Evolutionary conservation across 345 rosid genomes (phyloP).

Genomic region (Lagerstroemia speciosa): DNA sequence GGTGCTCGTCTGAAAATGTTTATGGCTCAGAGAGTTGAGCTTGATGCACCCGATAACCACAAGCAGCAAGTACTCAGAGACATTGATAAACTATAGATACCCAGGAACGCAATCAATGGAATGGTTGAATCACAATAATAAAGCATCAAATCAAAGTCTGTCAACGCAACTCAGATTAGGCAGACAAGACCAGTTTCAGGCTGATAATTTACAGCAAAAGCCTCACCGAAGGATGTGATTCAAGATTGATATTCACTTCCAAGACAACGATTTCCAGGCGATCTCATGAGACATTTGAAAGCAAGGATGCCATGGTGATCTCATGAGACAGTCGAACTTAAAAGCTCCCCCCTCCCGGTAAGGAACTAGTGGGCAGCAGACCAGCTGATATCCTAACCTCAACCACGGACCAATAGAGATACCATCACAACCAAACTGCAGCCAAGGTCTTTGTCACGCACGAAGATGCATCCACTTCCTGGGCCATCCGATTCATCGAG

Average conservation of each 20-base stretch:
- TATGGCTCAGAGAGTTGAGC: too few relatives aligned
- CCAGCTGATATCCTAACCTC: not conserved
- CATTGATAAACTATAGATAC: not conserved
- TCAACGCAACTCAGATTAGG: not conserved
- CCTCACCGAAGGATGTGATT: not conserved
- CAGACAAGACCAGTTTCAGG: not conserved
- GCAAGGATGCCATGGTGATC: not conserved
- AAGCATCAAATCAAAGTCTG: not conserved
- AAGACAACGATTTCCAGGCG: not conserved
- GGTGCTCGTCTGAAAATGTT: too few relatives aligned
- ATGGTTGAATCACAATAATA: not conserved
- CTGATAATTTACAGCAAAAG: slow-evolving; percentile 3
- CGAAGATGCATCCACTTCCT: slow-evolving; percentile 69
- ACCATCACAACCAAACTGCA: slow-evolving; percentile 50
- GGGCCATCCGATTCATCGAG: slow-evolving; percentile 66
- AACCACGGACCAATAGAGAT: not conserved
- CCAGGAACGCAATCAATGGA: slow-evolving; percentile 4
- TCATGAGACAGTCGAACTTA: not conserved
- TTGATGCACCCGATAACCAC: too few relatives aligned
- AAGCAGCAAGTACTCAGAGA: too few relatives aligned
- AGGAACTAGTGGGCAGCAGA: not conserved
- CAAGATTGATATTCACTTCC: not conserved
- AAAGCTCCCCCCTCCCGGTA: not conserved
- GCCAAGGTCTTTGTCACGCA: slow-evolving; percentile 79
- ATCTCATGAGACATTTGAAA: not conserved